phyloP scores from a whole-genome alignment of 805 yeast genomes.

The Cyberlindnera lachancei region DNA sequence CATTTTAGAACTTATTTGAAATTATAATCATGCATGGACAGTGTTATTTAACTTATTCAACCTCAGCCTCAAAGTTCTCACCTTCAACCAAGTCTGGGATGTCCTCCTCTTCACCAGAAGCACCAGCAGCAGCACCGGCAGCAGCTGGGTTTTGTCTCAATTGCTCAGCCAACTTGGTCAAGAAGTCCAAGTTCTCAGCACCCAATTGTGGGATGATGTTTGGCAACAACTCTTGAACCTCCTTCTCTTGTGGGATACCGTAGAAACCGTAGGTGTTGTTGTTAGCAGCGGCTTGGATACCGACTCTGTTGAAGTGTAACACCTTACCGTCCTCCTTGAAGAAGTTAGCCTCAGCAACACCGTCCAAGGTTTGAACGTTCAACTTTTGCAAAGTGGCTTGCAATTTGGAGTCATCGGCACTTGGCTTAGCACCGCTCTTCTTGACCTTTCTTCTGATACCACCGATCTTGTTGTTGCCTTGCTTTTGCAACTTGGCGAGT shows the following conservation, averaged over 20 bases:
- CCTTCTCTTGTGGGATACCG: conserved; percentile 92
- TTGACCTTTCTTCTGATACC: conserved; percentile 88
- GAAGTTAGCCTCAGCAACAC: conserved; percentile 95
- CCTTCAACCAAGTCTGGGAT: conserved; percentile 76
- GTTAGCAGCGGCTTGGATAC: conserved; percentile 87
- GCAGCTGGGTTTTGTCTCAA: conserved; percentile 53
- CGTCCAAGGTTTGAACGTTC: conserved; percentile 81
- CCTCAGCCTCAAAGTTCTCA: conserved; percentile 47
- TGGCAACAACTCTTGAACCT: conserved; percentile 87
- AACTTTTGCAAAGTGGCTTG: conserved; percentile 84
- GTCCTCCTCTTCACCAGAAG: conserved; percentile 47
- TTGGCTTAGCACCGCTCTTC: conserved; percentile 57
- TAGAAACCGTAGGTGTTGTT: conserved; percentile 91
- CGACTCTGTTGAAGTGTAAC: conserved; percentile 92
- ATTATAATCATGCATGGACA: too few relatives aligned
- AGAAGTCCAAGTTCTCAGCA: conserved; percentile 85
- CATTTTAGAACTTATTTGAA: too few relatives aligned
- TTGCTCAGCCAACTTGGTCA: conserved; percentile 85
- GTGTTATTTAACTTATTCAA: too few relatives aligned
- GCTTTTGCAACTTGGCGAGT: conserved; percentile 85
- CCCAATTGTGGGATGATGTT: conserved; percentile 93
- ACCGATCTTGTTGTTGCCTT: conserved; percentile 77
- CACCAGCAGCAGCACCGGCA: conserved; percentile 39
- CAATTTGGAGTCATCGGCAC: conserved; percentile 85
- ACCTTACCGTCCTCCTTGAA: conserved; percentile 96